These are phyloP conservation scores for Spinellus fusiger DNA, from an alignment of 192 early-diverging fungal genomes.

Conservation along the genomic window DNA sequence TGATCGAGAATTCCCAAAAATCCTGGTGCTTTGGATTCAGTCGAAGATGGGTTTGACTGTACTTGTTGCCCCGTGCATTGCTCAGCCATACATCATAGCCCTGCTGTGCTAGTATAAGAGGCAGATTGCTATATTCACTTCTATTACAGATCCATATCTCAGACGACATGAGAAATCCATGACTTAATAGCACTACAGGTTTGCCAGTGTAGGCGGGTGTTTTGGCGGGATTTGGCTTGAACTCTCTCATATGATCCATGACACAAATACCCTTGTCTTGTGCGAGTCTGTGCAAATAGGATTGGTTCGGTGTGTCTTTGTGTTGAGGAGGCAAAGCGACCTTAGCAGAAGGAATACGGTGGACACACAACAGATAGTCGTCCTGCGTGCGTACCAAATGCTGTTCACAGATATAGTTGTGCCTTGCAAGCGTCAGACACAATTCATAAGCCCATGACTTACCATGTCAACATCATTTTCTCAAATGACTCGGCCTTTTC, in stretches of 20 bases:
- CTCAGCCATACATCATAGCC: conserved; percentile 97
- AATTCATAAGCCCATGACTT: background rate
- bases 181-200: conserved; percentile 92
- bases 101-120: conserved; percentile 80
- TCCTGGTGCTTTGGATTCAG: conserved; percentile 56
- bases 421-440: conserved; percentile 6
- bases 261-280: conserved; percentile 14
- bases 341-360: conserved; percentile 60
- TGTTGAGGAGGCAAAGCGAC: background rate
- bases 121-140: conserved; percentile 66
- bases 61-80: conserved; percentile 93
- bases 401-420: conserved; percentile 56
- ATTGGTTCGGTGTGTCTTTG: background rate
- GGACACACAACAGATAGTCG: conserved; percentile 77
- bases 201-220: conserved; percentile 30
- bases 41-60: conserved; percentile 76
- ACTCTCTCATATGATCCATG: conserved; percentile 10
- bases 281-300: background rate
- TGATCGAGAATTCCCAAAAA: conserved; percentile 95
- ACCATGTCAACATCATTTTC: conserved; percentile 39
- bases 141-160: conserved; percentile 89
- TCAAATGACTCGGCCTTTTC: conserved; percentile 38
- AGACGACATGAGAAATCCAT: conserved; percentile 91
- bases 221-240: conserved; percentile 1
- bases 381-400: conserved; percentile 83